A percentile compares a stretch with the other conserved stretches of the same genome.
These are phyloP conservation scores for Paracoccidioides brasiliensis DNA, from an alignment of 2,329 filamentous ascomycete genomes.

Conservation along the genomic window DNA sequence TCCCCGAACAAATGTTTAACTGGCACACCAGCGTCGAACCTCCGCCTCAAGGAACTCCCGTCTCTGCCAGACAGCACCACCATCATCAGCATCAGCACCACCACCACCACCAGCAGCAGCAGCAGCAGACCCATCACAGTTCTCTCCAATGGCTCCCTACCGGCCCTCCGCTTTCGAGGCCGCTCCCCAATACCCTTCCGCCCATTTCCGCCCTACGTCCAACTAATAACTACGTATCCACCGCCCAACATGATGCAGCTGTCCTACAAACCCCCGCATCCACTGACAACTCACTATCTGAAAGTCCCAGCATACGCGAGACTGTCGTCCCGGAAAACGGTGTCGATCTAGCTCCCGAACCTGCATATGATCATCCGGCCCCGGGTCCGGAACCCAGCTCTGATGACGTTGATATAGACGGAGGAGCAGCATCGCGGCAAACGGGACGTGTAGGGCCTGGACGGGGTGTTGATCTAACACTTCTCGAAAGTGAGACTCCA, in stretches of 20 bases:
- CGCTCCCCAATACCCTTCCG: slow-evolving; percentile 1
- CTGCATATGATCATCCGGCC: slow-evolving; percentile 3
- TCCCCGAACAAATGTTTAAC: slow-evolving; percentile 7
- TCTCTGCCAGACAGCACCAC: slow-evolving; percentile 16
- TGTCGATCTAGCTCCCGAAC: slow-evolving; percentile 1
- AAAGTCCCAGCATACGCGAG: background rate
- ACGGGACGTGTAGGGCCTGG: background rate
- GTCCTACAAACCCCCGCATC: slow-evolving; percentile 1
- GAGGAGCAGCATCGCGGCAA: background rate
- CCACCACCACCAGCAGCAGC: slow-evolving; percentile 7
- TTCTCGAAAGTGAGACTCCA: slow-evolving; percentile 6
- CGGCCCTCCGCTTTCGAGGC: background rate
- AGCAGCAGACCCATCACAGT: slow-evolving; percentile 11
- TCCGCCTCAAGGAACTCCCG: slow-evolving; percentile 11
- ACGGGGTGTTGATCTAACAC: slow-evolving; percentile 8
- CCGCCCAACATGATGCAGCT: background rate
- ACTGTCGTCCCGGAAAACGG: background rate
- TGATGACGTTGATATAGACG: slow-evolving; percentile 1
- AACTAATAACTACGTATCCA: background rate
- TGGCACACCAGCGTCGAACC: slow-evolving; percentile 6
- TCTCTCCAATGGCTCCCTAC: slow-evolving; percentile 4
- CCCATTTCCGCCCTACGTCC: slow-evolving; percentile 2
- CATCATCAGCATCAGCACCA: slow-evolving; percentile 4
- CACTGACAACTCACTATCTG: background rate
- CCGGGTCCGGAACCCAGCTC: slow-evolving; percentile 3